These are phyloP conservation scores for Sporothrix brunneoviolacea DNA, from an alignment of 2,329 filamentous ascomycete genomes.

Conservation along the genomic window DNA sequence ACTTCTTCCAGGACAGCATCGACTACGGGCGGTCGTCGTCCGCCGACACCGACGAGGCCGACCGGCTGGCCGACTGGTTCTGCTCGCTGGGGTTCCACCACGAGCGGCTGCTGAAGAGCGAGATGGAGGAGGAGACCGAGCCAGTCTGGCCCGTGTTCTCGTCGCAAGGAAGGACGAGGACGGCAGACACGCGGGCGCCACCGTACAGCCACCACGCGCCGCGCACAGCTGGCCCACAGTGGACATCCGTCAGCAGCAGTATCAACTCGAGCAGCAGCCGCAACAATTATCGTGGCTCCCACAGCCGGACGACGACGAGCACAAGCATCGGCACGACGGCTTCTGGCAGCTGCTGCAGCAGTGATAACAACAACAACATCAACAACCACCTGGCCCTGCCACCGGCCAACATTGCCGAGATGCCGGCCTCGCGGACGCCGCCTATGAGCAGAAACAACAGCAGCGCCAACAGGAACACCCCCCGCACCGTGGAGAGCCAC, in stretches of 20 bases:
- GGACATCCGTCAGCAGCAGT: slow-evolving; percentile 1
- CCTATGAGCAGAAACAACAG: background rate
- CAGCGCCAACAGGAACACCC: slow-evolving; percentile 13
- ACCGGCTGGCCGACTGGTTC: slow-evolving; percentile 47
- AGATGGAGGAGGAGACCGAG: slow-evolving; percentile 11
- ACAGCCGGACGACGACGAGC: slow-evolving; percentile 4
- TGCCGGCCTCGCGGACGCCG: slow-evolving; percentile 9
- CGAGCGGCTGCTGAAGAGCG: slow-evolving; percentile 31
- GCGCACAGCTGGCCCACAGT: background rate
- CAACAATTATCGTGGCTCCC: background rate
- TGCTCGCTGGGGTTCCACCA: slow-evolving; percentile 41
- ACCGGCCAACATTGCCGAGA: slow-evolving; percentile 1
- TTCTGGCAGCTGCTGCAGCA: background rate
- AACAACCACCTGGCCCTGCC: background rate
- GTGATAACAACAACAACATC: slow-evolving; percentile 14
- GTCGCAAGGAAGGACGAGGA: no score
- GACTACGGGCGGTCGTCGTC: slow-evolving; percentile 30
- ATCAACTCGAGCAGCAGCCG: background rate
- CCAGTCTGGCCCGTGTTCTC: no score
- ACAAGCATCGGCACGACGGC: slow-evolving; percentile 2
- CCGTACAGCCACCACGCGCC: background rate
- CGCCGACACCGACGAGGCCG: slow-evolving; percentile 39
- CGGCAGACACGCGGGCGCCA: no score
- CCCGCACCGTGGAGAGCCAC: no score
- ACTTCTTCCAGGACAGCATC: slow-evolving; percentile 39